Evolutionary conservation across 306 rosid genomes (phyloP), one percentile per base, ranked within the genome.

Genomic region (Lathyrus oleraceus): DNA sequence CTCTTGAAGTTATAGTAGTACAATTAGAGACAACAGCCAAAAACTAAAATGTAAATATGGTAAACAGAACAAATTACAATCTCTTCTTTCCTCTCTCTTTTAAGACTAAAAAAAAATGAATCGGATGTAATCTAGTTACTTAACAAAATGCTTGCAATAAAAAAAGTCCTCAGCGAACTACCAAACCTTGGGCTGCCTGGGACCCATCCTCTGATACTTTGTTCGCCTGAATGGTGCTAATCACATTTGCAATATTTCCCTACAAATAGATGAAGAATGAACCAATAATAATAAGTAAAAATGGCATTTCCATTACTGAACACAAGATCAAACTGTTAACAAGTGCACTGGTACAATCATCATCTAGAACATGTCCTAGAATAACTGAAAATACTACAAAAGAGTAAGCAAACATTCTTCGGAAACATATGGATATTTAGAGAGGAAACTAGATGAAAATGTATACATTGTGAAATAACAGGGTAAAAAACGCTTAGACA

Each of bases 171-270:
- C 77, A 94, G 65, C 96, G 96, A 77, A 71, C 90, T 21, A 35
- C 82, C 83, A 84, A 71, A 54, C 97, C 91, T 82, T 88, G 96
- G 66, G 83, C 71, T 45, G 85, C 86, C 80, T 81, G 97, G 16
- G 83, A 62, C 54, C 91, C 95, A 66, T 91, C 99, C 52, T 87
- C 97, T 1, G 86, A 68, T 61, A 67, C 6, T 82, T 80, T 87
- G 89, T 70, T 88, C 10, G 96, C 83, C 77, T 86, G 96, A 85
- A 94, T 78, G 48, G 99, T 94, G 58, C 79, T 74, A 65, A 91
- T 94, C 16, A 94, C 97, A 57, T 79, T 79, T 11, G 92, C 56
- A 61, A 91, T 69, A 74, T 94, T 91, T 12, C 88, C 95, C 99
- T 94, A 85, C 6, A 64, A 65, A 73, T 43, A 12, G 65, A 1